Evolutionary conservation across 108 stramenopile species (phyloP).

Genomic region (Cyclotella kingstonii): DNA sequence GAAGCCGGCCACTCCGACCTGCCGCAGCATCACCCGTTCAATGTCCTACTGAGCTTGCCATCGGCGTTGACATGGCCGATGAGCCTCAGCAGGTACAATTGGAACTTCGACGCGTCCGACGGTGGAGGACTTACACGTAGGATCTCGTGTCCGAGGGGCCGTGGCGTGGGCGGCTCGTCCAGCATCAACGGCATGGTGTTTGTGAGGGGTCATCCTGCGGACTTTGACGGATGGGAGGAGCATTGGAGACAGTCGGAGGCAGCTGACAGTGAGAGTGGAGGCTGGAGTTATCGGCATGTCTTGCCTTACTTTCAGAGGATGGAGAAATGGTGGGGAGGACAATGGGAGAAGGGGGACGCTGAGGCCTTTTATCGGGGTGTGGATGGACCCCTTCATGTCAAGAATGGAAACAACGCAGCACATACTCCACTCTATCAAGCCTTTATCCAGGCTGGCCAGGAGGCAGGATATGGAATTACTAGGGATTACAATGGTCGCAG

Average conservation of each 20-base stretch:
- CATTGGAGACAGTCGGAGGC: too few species aligned
- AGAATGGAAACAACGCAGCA: conserved; percentile 20
- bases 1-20: not conserved
- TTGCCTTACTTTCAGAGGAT: conserved; percentile 45
- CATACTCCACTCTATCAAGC: conserved; percentile 29
- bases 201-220: conserved; percentile 43
- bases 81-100: conserved; percentile 8
- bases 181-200: conserved; percentile 50
- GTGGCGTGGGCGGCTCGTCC: conserved; percentile 46
- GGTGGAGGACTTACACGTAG: conserved; percentile 13
- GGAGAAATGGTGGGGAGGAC: conserved; percentile 14
- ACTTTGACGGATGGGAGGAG: conserved; percentile 49
- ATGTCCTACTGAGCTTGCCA: not conserved
- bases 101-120: not conserved
- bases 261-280: too few species aligned
- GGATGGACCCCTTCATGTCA: conserved; percentile 41
- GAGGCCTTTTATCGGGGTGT: conserved; percentile 16
- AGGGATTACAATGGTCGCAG: conserved; percentile 36
- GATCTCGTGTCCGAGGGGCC: conserved; percentile 48
- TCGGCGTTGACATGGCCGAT: conserved; percentile 22
- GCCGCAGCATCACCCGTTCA: not conserved
- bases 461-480: conserved; percentile 43
- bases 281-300: conserved; percentile 36
- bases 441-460: conserved; percentile 34
- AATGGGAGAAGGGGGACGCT: conserved; percentile 1